These are phyloP conservation scores for Glycine latifolia DNA, from an alignment of 306 rosid species.

Conservation along the genomic window DNA sequence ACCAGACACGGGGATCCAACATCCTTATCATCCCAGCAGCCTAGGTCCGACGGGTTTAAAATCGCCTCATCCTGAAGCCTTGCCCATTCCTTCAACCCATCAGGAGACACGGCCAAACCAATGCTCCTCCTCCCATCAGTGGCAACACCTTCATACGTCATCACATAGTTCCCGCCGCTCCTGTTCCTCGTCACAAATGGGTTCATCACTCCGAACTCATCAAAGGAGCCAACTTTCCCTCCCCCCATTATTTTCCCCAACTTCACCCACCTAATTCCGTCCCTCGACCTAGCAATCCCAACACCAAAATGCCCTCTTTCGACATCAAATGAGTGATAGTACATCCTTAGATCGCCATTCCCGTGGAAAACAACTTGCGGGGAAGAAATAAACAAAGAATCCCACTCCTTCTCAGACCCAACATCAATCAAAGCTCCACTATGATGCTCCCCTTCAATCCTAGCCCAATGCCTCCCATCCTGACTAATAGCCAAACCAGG, in stretches of 20 bases:
- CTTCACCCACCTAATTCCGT: slow-evolving; percentile 82
- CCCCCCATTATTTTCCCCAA: slow-evolving; percentile 75
- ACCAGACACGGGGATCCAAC: slow-evolving; percentile 79
- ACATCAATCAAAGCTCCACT: slow-evolving; percentile 85
- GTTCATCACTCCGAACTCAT: slow-evolving; percentile 71
- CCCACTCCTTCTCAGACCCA: slow-evolving; percentile 74
- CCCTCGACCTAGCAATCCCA: slow-evolving; percentile 90
- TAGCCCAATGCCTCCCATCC: slow-evolving; percentile 91
- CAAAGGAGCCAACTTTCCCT: slow-evolving; percentile 63
- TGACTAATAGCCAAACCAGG: slow-evolving; percentile 88
- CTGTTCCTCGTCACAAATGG: slow-evolving; percentile 59
- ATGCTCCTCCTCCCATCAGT: slow-evolving; percentile 68
- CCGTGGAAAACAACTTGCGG: slow-evolving; percentile 78
- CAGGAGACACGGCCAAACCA: slow-evolving; percentile 69
- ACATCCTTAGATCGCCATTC: slow-evolving; percentile 79
- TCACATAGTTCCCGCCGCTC: slow-evolving; percentile 68
- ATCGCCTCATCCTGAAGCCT: slow-evolving; percentile 59
- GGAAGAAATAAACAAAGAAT: slow-evolving; percentile 65
- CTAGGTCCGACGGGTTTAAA: slow-evolving; percentile 52
- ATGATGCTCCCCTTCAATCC: slow-evolving; percentile 88
- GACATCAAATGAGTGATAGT: slow-evolving; percentile 78
- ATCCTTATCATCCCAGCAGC: slow-evolving; percentile 72
- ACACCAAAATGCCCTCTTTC: slow-evolving; percentile 59
- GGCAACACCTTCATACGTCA: slow-evolving; percentile 81
- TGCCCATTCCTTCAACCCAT: slow-evolving; percentile 76